phyloP scores from a whole-genome alignment of 2,329 filamentous ascomycete genomes.

The Phialophora verrucosa region DNA sequence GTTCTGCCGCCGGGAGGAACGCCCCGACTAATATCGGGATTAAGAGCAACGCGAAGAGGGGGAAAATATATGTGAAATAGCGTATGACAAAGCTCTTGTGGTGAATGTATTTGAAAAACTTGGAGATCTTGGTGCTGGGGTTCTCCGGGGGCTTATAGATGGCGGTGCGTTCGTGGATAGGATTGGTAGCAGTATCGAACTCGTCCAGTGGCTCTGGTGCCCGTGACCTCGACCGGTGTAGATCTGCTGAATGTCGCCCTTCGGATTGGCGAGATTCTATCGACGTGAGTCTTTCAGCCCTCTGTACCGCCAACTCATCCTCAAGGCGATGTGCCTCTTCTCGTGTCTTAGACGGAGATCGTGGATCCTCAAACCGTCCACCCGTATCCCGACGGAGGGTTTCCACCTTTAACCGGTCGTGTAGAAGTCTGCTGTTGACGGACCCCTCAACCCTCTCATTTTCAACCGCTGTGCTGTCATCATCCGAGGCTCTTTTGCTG shows the following conservation, averaged over 20 bases:
- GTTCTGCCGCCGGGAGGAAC: conserved; percentile 57
- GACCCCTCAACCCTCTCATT: conserved; percentile 44
- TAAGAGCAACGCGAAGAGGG: conserved; percentile 67
- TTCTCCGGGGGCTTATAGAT: conserved; percentile 69
- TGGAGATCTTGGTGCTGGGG: conserved; percentile 66
- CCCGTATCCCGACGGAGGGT: conserved; percentile 47
- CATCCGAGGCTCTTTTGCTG: conserved; percentile 35
- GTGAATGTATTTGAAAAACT: conserved; percentile 69
- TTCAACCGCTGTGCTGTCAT: conserved; percentile 39
- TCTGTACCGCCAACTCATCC: conserved; percentile 69
- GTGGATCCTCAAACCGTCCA: conserved; percentile 40
- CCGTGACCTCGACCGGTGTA: conserved; percentile 60
- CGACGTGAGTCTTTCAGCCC: conserved; percentile 67
- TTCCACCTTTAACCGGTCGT: conserved; percentile 56
- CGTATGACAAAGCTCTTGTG: conserved; percentile 69
- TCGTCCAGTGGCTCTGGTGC: conserved; percentile 66
- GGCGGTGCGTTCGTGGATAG: conserved; percentile 69
- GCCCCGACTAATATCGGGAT: conserved; percentile 71
- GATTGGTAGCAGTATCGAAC: conserved; percentile 71
- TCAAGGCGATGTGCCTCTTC: conserved; percentile 67
- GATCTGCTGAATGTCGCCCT: conserved; percentile 49
- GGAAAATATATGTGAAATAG: conserved; percentile 74
- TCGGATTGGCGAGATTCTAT: conserved; percentile 41
- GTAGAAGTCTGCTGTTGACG: conserved; percentile 40
- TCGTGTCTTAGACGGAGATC: conserved; percentile 62